These are phyloP conservation scores for Candida glaebosa DNA, from an alignment of 805 yeast species.

Conservation along the genomic window DNA sequence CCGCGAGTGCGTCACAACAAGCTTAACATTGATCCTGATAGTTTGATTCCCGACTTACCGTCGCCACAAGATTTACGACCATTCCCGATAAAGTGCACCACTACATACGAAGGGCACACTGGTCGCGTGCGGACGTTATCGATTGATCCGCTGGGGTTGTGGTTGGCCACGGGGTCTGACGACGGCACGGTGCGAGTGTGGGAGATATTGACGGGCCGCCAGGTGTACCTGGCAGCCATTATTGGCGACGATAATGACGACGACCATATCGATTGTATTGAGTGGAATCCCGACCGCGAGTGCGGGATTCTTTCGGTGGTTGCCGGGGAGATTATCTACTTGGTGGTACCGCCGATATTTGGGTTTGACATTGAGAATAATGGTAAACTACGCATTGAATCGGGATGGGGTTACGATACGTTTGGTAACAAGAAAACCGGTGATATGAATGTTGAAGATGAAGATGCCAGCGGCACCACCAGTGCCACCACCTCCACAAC, in stretches of 20 bases:
- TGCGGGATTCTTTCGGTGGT: constrained; percentile 81
- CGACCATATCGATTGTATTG: constrained; percentile 75
- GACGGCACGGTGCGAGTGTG: constrained; percentile 95
- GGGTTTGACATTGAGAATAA: constrained; percentile 83
- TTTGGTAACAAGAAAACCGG: constrained; percentile 52
- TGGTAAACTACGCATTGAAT: constrained; percentile 74
- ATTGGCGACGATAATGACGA: constrained; percentile 55
- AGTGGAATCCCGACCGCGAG: constrained; percentile 82
- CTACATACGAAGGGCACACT: constrained; percentile 76
- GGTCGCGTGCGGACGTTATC: constrained; percentile 80
- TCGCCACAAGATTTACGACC: constrained; percentile 96
- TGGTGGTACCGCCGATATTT: constrained; percentile 87
- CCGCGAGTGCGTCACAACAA: constrained; percentile 93
- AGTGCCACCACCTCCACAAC: constrained; percentile 6
- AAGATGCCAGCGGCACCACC: constrained; percentile 19
- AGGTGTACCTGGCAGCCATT: constrained; percentile 65
- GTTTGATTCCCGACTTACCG: constrained; percentile 92
- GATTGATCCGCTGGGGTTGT: constrained; percentile 84
- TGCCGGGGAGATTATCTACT: constrained; percentile 74
- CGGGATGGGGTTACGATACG: constrained; percentile 86
- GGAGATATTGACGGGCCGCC: constrained; percentile 95
- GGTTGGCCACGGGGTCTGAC: constrained; percentile 97
- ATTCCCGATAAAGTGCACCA: constrained; percentile 89
- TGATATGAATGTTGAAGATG: constrained; percentile 16
- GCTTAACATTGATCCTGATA: constrained; percentile 92